Evolutionary conservation across 2,329 filamentous ascomycete genomes (phyloP), one percentile per base, ranked within the genome.

Genomic region (Macrophomina pseudophaseolina): DNA sequence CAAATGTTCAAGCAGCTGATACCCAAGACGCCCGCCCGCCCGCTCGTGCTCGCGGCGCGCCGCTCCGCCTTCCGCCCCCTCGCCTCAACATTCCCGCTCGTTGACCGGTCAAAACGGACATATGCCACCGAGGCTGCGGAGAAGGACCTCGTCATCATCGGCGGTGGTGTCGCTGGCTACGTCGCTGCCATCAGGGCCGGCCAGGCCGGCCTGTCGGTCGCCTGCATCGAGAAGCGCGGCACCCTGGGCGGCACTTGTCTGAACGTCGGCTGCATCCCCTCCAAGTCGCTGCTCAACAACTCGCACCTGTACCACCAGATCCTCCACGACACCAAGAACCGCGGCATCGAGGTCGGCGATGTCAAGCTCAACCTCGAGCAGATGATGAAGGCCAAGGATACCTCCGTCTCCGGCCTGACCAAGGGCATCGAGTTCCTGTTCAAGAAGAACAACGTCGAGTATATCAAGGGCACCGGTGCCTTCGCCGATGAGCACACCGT

Each of bases 371-470:
- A 99, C 86, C 87, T 99, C 53, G 82, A 85, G 75, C 90, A 95
- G 80, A 93, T 99, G 88, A 97, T 99, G 94, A 97, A 97, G 85
- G 94, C 95, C 68, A 99, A 99, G 85, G 94, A 99, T 63, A 91
- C 89, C 42, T 96, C 95, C 63, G 95, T 99, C 70, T 81, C 84
- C 48, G 89, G 93, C 59, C 84, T 99, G 72, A 99, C 95, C 72
- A 98, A 98, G 86, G 95, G 95, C 80, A 91, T 99, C 71, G 95
- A 99, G 82, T 99, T 94, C 80, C 86, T 99, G 70, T 91, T 99
- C 83, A 98, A 98, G 90, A 98, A 99, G 88, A 99, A 99, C 84
- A 92, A 93, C 70, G 95, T 97, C 72, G 93, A 98, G 79, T 99
- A 98, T 82, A 87, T 98, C 84, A 97, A 97, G 86, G 95, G 95